Conservation (phyloP, 345 rosid species). For the Durio zibethinus region DNA sequence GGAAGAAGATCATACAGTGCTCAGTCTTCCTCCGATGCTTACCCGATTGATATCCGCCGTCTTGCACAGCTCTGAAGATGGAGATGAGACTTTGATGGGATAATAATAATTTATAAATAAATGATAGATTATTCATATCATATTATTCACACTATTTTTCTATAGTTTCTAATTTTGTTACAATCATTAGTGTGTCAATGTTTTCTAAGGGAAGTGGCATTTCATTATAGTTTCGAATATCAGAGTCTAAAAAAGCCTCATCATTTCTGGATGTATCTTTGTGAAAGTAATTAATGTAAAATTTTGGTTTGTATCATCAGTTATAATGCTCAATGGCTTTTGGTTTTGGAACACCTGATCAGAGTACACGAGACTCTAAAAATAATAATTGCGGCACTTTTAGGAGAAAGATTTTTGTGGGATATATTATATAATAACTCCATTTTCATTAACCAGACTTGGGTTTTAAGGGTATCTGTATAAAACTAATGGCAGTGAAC, state of each 20-base stretch:
- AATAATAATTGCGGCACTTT: too few relatives aligned
- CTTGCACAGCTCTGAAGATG: constrained; percentile 47
- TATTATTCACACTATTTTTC: too few relatives aligned
- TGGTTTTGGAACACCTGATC: too few relatives aligned
- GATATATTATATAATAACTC: too few relatives aligned
- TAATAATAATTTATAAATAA: background rate
- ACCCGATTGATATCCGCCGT: constrained; percentile 54
- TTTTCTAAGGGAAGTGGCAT: background rate
- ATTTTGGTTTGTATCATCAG: background rate
- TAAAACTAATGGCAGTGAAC: background rate
- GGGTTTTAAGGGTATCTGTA: background rate
- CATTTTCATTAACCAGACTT: too few relatives aligned
- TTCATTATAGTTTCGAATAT: background rate
- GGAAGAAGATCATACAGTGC: constrained; percentile 56
- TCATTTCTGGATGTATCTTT: background rate
- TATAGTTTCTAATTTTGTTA: background rate
- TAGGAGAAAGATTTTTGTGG: too few relatives aligned
- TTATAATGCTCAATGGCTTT: background rate
- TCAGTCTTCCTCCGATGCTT: constrained; percentile 46
- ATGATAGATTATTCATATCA: background rate
- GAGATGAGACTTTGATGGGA: background rate
- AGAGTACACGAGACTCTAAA: too few relatives aligned
- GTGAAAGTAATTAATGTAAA: background rate
- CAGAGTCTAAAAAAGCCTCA: background rate
- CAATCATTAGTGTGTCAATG: background rate